Conservation (phyloP, 2,329 filamentous ascomycete genomes). For the Teratosphaeria zuluensis region DNA sequence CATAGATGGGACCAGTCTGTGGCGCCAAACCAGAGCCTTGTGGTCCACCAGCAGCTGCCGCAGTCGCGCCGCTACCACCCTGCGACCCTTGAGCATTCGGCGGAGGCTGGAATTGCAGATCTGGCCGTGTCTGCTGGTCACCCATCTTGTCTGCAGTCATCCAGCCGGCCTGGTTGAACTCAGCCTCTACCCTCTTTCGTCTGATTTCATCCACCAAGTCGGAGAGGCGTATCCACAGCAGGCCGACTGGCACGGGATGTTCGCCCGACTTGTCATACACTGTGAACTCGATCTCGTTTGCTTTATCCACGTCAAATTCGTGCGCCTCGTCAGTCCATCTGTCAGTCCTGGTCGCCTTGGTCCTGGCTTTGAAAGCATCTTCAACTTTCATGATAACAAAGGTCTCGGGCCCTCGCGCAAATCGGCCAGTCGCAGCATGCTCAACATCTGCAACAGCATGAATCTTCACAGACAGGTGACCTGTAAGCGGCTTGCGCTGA, state of each 20-base stretch:
- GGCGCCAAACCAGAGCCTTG: constrained; percentile 33
- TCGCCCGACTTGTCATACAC: constrained; percentile 92
- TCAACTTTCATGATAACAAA: constrained; percentile 96
- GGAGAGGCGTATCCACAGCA: constrained; percentile 93
- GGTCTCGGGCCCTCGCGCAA: constrained; percentile 85
- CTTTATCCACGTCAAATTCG: constrained; percentile 91
- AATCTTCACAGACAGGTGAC: constrained; percentile 77
- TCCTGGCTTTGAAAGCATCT: constrained; percentile 81
- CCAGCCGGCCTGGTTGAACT: constrained; percentile 91
- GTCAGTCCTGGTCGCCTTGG: constrained; percentile 74
- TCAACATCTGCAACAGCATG: constrained; percentile 89
- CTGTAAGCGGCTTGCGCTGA: constrained; percentile 88
- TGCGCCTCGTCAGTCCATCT: constrained; percentile 87
- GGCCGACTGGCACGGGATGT: constrained; percentile 81
- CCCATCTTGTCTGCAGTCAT: constrained; percentile 95
- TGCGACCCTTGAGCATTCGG: constrained; percentile 27
- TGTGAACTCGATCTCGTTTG: constrained; percentile 94
- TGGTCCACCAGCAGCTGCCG: constrained; percentile 31
- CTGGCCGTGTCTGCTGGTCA: constrained; percentile 45
- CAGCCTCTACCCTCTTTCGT: constrained; percentile 91
- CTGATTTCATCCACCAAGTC: constrained; percentile 97
- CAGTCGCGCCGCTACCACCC: constrained; percentile 26
- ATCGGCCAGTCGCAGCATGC: constrained; percentile 71
- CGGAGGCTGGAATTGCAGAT: constrained; percentile 45
- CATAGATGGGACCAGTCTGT: constrained; percentile 48